These are phyloP conservation scores for Tylopilus rubrobrunneus DNA, from an alignment of 768 basidiomycete genomes.

Conservation along the genomic window DNA sequence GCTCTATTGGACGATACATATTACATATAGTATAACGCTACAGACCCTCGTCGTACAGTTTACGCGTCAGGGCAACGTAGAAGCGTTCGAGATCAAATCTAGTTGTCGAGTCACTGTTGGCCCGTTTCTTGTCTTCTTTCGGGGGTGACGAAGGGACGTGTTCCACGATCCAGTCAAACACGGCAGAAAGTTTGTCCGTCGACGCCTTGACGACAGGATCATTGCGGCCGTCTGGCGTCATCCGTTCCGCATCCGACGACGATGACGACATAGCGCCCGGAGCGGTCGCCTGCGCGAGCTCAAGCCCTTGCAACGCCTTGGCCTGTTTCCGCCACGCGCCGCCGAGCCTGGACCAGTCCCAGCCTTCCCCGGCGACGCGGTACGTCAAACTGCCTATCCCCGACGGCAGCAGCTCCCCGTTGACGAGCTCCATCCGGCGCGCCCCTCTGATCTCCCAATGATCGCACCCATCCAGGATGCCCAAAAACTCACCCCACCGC, in stretches of 20 bases:
- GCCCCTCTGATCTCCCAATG: slow-evolving; percentile 97
- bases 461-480: slow-evolving; percentile 84
- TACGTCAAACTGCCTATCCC: slow-evolving; percentile 37
- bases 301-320: slow-evolving; percentile 34
- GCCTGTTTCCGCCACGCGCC: slow-evolving; percentile 59
- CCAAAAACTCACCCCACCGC: slow-evolving; percentile 94
- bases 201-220: slow-evolving; percentile 63
- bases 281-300: slow-evolving; percentile 22
- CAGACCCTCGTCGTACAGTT: slow-evolving; percentile 89
- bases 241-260: slow-evolving; percentile 14
- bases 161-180: slow-evolving; percentile 79
- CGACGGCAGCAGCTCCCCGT: slow-evolving; percentile 55
- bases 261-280: slow-evolving; percentile 1
- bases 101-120: slow-evolving; percentile 50
- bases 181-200: slow-evolving; percentile 67
- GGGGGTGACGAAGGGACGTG: slow-evolving; percentile 47
- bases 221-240: slow-evolving; percentile 31
- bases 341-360: slow-evolving; percentile 64
- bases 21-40: slow-evolving; percentile 28
- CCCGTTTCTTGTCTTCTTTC: slow-evolving; percentile 24
- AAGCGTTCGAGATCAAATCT: slow-evolving; percentile 84
- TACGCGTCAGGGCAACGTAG: slow-evolving; percentile 84
- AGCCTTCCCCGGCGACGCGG: slow-evolving; percentile 41
- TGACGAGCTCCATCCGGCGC: slow-evolving; percentile 62
- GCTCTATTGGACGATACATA: not conserved